Percentiles rank a stretch among this genome's conserved stretches.
Conservation (phyloP, 1,284 basidiomycete genomes). For the Polyporus tsugae region DNA sequence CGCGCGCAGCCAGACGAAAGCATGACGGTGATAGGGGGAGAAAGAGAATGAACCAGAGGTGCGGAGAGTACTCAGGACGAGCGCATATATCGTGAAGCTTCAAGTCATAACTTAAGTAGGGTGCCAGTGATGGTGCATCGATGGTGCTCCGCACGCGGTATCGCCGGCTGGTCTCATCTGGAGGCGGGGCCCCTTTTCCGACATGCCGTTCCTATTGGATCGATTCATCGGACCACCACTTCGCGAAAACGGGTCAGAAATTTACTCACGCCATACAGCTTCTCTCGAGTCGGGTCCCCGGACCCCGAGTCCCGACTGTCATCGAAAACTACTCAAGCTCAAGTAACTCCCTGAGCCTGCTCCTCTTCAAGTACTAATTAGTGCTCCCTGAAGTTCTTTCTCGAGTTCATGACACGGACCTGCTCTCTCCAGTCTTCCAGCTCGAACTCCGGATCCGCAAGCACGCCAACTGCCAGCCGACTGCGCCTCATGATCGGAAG, state of each 20-base stretch:
- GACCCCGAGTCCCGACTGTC: background rate
- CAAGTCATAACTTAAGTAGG: background rate
- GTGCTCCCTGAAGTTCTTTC: no score
- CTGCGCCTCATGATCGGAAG: constrained; percentile 10
- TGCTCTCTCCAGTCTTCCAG: background rate
- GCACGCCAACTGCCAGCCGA: constrained; percentile 9
- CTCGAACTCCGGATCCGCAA: background rate
- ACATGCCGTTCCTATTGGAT: background rate
- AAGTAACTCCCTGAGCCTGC: background rate
- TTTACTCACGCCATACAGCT: background rate
- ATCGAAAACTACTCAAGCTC: background rate
- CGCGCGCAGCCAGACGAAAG: constrained; percentile 17
- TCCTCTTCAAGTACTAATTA: background rate
- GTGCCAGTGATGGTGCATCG: no score
- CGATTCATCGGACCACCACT: background rate
- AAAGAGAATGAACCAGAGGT: background rate
- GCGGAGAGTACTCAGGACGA: background rate
- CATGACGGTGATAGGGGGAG: background rate
- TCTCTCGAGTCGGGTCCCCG: background rate
- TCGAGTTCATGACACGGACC: background rate
- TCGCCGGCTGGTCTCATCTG: background rate
- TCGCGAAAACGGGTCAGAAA: background rate
- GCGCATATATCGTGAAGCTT: background rate
- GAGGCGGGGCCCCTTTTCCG: constrained; percentile 5
- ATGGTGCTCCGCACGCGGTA: background rate